Evolutionary conservation across 2,329 filamentous ascomycete species (phyloP), one percentile per base, ranked within the genome.

Genomic region (Scopulariopsis brevicaulis): DNA sequence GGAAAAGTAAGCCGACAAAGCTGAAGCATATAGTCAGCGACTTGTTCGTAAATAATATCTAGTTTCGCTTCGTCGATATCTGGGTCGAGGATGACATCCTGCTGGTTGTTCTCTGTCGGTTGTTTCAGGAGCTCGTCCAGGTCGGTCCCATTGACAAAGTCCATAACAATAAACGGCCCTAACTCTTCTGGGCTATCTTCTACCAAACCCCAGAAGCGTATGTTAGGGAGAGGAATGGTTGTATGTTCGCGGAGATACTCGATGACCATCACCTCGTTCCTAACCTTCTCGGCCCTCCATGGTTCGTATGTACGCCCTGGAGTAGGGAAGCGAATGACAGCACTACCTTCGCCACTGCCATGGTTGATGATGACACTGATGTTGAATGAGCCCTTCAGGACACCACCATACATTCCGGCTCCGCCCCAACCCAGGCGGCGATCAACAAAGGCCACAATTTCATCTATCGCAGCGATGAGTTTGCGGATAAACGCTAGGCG

Each of bases 131-230:
- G 2, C 14, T 43, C 62, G 11, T 59, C 63, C 11, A 69, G 54
- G 14, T 57, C 54, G 6, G 37, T 58, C 2, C 69, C 68, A 12
- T 68, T 61, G 10, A 70, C 59, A 55, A 60, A 70, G 40, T 70
- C 67, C 65, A 67, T 67, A 14, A 70, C 65, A 2, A 68, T 71
- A 22, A 68, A 71, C 3, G 68, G 69, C 4, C 67, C 67, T 3
- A 70, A 56, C n/a, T 67, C 61, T 4, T 60, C 61, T n/a, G 66
- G 67, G 54, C 68, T 68, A 8, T 70, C 65, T 4, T 51, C 55
- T n/a, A 66, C 63, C 0, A 68, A 34, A 14, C 68, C 66, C 67
- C 66, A 68, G 56, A 58, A 54, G 28, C 48, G 60, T 24, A 70
- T 46, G 40, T 40, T 56, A 22, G 66, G 68, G 22, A 71, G 14